These are phyloP conservation scores for Daldinia decipiens DNA, from an alignment of 495 filamentous ascomycete species.

Conservation along the genomic window DNA sequence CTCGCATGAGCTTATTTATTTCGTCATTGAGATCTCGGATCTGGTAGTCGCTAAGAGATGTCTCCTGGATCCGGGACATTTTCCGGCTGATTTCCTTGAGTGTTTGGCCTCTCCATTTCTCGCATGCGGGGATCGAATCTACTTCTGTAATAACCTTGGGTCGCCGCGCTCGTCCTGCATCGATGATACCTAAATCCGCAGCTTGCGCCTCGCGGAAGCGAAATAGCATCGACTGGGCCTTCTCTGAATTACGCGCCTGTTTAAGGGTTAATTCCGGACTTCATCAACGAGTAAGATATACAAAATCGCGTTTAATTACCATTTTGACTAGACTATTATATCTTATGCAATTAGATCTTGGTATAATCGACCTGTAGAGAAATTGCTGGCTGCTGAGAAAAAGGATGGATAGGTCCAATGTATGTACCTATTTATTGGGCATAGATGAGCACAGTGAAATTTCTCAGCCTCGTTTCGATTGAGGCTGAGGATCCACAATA, in stretches of 20 bases:
- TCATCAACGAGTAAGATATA: not conserved
- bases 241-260: constrained; percentile 84
- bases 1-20: constrained; percentile 98
- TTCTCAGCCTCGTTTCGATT: constrained; percentile 38
- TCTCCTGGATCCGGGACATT: constrained; percentile 93
- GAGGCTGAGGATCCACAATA: constrained; percentile 22
- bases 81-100: constrained; percentile 98
- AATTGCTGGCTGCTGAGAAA: constrained; percentile 7
- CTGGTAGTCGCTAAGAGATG: constrained; percentile 89
- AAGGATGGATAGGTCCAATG: not conserved
- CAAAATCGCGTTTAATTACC: constrained; percentile 31
- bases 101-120: constrained; percentile 98
- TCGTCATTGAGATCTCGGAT: constrained; percentile 98
- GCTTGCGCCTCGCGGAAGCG: constrained; percentile 98
- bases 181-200: constrained; percentile 94
- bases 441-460: constrained; percentile 6
- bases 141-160: constrained; percentile 89
- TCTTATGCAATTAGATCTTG: not conserved
- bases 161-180: constrained; percentile 87
- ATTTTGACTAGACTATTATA: constrained; percentile 42
- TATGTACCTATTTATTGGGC: constrained; percentile 1
- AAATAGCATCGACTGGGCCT: constrained; percentile 99
- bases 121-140: constrained; percentile 83
- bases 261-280: constrained; percentile 17
- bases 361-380: not conserved